Evolutionary conservation across 495 filamentous ascomycete genomes (phyloP).

Genomic region (Halenospora varia): DNA sequence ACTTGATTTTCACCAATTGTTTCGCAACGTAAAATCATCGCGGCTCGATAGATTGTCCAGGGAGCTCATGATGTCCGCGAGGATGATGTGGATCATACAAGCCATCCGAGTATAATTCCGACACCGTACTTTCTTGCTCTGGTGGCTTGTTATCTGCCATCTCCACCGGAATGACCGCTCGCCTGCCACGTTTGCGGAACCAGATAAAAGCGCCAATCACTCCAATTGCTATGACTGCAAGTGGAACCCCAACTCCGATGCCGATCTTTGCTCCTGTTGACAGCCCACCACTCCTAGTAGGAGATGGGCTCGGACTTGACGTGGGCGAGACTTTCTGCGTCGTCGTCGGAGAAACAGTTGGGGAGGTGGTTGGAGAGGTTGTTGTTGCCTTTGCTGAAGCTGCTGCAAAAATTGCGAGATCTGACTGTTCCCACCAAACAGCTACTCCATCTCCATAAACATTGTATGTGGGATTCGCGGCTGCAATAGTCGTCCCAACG

Average conservation of each 20-base stretch:
- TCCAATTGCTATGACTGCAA: background rate
- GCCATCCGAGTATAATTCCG: too few relatives aligned
- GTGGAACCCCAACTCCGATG: constrained; percentile 1
- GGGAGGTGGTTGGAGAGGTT: background rate
- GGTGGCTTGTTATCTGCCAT: too few relatives aligned
- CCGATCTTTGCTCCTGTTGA: constrained; percentile 4
- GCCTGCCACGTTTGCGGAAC: background rate
- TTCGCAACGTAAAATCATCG: too few relatives aligned
- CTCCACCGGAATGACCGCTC: too few relatives aligned
- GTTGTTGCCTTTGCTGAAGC: background rate
- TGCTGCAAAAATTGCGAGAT: constrained; percentile 1
- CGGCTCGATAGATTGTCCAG: too few relatives aligned
- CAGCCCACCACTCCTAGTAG: background rate
- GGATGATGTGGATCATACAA: too few relatives aligned
- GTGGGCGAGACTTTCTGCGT: background rate
- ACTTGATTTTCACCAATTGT: too few relatives aligned
- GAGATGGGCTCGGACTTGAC: background rate
- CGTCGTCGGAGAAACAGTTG: background rate
- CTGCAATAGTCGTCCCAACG: background rate
- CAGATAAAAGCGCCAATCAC: background rate
- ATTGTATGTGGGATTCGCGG: background rate
- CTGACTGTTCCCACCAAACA: background rate
- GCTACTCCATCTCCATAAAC: constrained; percentile 5
- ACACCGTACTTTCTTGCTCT: too few relatives aligned
- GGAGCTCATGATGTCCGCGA: too few relatives aligned